Conservation (phyloP, 2,329 filamentous ascomycete species). For the Emmonsiellopsis sp. region DNA sequence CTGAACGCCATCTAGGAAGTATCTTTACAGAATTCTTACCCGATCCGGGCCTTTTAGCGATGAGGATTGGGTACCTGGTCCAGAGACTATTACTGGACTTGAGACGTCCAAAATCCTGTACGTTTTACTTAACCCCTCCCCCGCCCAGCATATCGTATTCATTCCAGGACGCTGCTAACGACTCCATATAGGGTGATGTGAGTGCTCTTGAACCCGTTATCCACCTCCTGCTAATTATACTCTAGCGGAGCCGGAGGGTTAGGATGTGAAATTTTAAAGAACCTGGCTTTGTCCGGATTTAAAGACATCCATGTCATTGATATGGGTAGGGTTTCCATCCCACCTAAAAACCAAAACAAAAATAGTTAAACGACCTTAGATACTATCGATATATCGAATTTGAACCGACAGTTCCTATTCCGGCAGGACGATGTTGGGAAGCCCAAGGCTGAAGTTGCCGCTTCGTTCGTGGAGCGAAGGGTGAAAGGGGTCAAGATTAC, state of each 20-base stretch:
- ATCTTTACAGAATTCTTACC: constrained; percentile 72
- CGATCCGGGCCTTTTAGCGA: constrained; percentile 75
- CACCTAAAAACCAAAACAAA: background rate
- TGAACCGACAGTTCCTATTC: constrained; percentile 96
- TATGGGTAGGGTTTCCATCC: constrained; percentile 62
- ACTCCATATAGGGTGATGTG: constrained; percentile 26
- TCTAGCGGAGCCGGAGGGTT: constrained; percentile 80
- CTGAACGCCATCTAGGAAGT: constrained; percentile 52
- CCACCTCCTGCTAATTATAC: constrained; percentile 5
- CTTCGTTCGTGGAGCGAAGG: constrained; percentile 78
- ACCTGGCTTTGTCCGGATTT: constrained; percentile 90
- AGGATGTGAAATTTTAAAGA: constrained; percentile 94
- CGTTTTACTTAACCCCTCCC: constrained; percentile 23
- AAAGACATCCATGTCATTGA: constrained; percentile 97
- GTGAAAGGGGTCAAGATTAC: constrained; percentile 90
- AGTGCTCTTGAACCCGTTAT: constrained; percentile 6
- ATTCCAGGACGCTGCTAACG: constrained; percentile 4
- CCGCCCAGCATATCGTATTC: background rate
- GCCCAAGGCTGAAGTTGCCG: constrained; percentile 87
- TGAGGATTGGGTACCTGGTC: constrained; percentile 46
- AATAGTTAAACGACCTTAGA: constrained; percentile 43
- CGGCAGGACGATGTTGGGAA: constrained; percentile 85
- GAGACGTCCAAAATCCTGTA: constrained; percentile 68
- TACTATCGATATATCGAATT: constrained; percentile 95
- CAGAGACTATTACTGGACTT: constrained; percentile 46